These are phyloP conservation scores for Mycena olivaceomarginata DNA, from an alignment of 768 basidiomycete species.

Conservation along the genomic window DNA sequence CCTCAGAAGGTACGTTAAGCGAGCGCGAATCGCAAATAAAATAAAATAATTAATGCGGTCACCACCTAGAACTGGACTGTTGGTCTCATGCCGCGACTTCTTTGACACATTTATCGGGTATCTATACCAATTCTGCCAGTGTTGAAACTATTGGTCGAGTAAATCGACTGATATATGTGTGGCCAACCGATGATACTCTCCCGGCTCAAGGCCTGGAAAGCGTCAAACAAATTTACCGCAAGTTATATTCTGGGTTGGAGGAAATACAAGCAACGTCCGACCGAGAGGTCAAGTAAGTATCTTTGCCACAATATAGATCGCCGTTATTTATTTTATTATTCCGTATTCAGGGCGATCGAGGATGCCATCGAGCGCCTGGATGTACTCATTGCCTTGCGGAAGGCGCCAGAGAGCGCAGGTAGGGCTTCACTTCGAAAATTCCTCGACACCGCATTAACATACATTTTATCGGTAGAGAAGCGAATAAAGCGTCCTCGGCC, in stretches of 20 bases:
- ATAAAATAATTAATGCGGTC: slow-evolving; percentile 46
- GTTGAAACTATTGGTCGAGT: slow-evolving; percentile 81
- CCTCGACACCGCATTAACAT: slow-evolving; percentile 6
- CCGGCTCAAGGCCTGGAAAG: slow-evolving; percentile 81
- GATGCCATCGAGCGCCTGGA: slow-evolving; percentile 81
- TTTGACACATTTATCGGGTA: slow-evolving; percentile 71
- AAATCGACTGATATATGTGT: slow-evolving; percentile 81
- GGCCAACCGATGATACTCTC: slow-evolving; percentile 83
- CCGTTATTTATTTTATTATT: slow-evolving; percentile 32
- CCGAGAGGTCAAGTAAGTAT: slow-evolving; percentile 76
- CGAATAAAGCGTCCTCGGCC: slow-evolving; percentile 85
- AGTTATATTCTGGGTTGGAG: slow-evolving; percentile 75
- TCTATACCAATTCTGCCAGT: slow-evolving; percentile 70
- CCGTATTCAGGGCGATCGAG: slow-evolving; percentile 75
- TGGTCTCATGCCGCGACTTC: slow-evolving; percentile 84
- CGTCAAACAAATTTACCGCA: slow-evolving; percentile 78
- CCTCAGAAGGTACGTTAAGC: slow-evolving; percentile 79
- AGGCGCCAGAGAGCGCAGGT: slow-evolving; percentile 84
- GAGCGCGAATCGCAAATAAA: slow-evolving; percentile 40
- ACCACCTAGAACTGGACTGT: slow-evolving; percentile 78
- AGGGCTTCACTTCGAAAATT: slow-evolving; percentile 27
- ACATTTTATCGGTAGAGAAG: slow-evolving; percentile 69
- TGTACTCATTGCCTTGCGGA: slow-evolving; percentile 83
- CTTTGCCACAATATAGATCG: slow-evolving; percentile 23
- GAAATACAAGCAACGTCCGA: slow-evolving; percentile 78